These are phyloP conservation scores for Trichoderma sp. DNA, from an alignment of 2,329 filamentous ascomycete genomes.

Conservation along the genomic window DNA sequence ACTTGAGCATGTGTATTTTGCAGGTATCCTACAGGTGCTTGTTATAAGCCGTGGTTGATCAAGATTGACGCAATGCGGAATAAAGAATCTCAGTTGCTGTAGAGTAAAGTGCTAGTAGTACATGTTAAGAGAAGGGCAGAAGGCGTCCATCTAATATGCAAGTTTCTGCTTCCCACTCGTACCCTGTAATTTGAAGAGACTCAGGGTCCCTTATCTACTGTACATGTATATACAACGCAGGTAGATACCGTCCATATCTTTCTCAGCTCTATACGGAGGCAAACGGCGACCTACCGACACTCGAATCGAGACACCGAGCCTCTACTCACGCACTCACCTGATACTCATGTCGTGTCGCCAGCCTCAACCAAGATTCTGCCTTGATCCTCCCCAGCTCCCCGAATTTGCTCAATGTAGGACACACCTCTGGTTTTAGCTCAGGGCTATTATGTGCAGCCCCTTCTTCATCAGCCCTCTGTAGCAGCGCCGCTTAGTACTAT, in stretches of 20 bases:
- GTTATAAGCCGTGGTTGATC: no score
- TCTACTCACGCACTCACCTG: not conserved
- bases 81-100: not conserved
- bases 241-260: not conserved
- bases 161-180: not conserved
- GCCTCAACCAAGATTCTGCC: not conserved
- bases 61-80: not conserved
- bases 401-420: not conserved
- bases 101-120: not conserved
- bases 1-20: slow-evolving; percentile 1
- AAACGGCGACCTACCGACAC: not conserved
- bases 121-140: not conserved
- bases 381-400: not conserved
- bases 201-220: not conserved
- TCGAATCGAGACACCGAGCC: slow-evolving; percentile 5
- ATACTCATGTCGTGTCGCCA: not conserved
- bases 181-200: not conserved
- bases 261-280: not conserved
- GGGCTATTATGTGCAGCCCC: not conserved
- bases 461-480: not conserved
- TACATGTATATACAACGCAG: not conserved
- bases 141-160: not conserved
- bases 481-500: not conserved
- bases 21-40: not conserved
- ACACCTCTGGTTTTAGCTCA: not conserved